These are phyloP conservation scores for Myxozyma nipponensis DNA, from an alignment of 805 yeast species.

Conservation along the genomic window DNA sequence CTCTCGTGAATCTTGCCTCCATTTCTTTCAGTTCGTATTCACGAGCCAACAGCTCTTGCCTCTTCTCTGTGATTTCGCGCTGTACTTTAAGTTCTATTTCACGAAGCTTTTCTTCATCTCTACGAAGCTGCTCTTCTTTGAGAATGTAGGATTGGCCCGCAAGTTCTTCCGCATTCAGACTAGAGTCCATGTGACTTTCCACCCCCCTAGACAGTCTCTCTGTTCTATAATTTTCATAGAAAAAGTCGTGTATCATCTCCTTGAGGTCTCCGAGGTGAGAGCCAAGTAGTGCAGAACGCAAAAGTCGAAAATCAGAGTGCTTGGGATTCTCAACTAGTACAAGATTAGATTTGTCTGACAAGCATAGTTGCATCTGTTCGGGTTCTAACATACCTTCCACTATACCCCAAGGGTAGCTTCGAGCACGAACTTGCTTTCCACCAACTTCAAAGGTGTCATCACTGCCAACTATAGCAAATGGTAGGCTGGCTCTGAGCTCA, in stretches of 20 bases:
- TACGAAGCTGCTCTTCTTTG: conserved; percentile 42
- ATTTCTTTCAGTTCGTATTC: conserved; percentile 42
- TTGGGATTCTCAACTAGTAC: conserved; percentile 38
- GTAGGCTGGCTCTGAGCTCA: conserved; percentile 47
- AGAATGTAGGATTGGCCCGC: conserved; percentile 40
- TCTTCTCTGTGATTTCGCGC: conserved; percentile 40
- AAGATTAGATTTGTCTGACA: not conserved
- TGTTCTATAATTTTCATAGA: conserved; percentile 77
- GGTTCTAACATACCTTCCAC: too few relatives aligned
- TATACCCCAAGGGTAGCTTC: conserved; percentile 68
- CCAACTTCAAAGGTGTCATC: conserved; percentile 39
- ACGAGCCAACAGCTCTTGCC: conserved; percentile 38
- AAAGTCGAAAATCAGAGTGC: conserved; percentile 40
- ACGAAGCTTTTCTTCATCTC: conserved; percentile 40
- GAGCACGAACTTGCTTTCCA: conserved; percentile 44
- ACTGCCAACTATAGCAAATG: conserved; percentile 62
- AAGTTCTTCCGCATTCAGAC: conserved; percentile 39
- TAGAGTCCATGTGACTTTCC: conserved; percentile 25
- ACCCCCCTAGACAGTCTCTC: conserved; percentile 53
- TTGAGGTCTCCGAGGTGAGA: conserved; percentile 79
- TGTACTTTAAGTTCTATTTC: conserved; percentile 40
- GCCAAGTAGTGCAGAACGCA: conserved; percentile 71
- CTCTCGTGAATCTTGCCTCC: conserved; percentile 36
- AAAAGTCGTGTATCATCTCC: conserved; percentile 70
- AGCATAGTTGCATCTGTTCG: conserved; percentile 30